Base-by-base conservation (phyloP, 345 rosid genomes). In the Anacardium occidentale region DNA sequence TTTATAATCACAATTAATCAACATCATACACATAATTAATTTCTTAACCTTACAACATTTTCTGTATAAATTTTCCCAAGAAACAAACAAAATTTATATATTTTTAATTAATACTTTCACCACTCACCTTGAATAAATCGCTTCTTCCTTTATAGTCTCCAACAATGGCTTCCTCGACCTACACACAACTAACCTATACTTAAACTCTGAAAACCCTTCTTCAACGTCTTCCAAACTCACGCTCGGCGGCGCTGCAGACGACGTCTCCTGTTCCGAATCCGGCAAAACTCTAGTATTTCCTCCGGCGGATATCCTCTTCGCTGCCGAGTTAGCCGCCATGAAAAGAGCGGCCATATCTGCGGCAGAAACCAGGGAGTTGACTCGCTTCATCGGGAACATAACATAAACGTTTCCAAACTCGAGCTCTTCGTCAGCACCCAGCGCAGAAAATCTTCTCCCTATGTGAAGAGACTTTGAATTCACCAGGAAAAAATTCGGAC, bases 71-170 rank as follows among this genome's bases (percentile, higher is more conserved):
- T 29, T 29, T 29, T 29, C 32, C 32, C 32, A 37, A 37, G 7
- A 37, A 37, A 6, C 5, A 37, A 37, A 37, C 5, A 37, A 37
- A 37, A 37, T 37, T 5, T 37, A 37, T 37, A 37, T 5, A 37
- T 37, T 37, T 0, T 6, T 37, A 9, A 37, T 37, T 29, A 24
- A 32, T 58, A 17, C 25, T 5, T 18, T 4, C 11, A 14, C 3
- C 40, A n/a, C 72, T 76, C 72, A 86, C 54, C 78, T 79, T 10
- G 81, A 72, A 61, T 61, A 45, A 68, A 71, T 50, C 0, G 83
- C 69, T 62, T 86, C 87, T 79, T 88, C 92, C 32, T 72, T 83
- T 66, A 88, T 88, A 17, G 90, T 88, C 78, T 81, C 92, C 84
- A 88, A 62, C 66, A 66, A 11, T 10, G 92, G 92, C 77, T 80